These are phyloP conservation scores for Aspergillus texensis DNA, from an alignment of 2,329 filamentous ascomycete species.

Conservation along the genomic window DNA sequence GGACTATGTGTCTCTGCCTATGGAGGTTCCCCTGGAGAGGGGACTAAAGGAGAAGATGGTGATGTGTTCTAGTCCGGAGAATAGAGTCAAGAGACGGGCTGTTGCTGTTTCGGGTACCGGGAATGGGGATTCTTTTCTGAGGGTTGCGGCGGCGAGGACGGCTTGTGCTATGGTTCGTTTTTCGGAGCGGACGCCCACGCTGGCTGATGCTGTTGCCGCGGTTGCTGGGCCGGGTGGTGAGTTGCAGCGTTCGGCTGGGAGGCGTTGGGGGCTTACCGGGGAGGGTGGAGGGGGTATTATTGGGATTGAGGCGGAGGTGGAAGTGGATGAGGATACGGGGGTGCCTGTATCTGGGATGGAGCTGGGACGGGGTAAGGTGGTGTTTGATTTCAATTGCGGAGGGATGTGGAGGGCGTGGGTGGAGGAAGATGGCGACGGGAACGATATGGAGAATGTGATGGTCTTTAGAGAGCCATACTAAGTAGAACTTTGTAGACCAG, in stretches of 20 bases:
- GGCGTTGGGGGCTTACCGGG: conserved; percentile 71
- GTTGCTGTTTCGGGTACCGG: conserved; percentile 76
- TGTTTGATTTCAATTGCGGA: conserved; percentile 81
- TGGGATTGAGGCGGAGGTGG: conserved; percentile 61
- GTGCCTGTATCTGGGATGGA: conserved; percentile 29
- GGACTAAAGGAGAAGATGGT: not conserved
- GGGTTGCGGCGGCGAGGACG: conserved; percentile 70
- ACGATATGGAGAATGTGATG: conserved; percentile 44
- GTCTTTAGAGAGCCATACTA: conserved; percentile 47
- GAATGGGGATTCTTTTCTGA: conserved; percentile 86
- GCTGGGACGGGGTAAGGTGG: conserved; percentile 53
- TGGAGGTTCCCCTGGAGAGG: not conserved
- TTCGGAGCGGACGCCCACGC: conserved; percentile 44
- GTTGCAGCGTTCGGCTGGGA: conserved; percentile 72
- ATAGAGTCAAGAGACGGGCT: conserved; percentile 33
- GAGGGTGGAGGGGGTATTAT: conserved; percentile 88
- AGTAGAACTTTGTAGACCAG: conserved; percentile 7
- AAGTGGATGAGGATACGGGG: conserved; percentile 54
- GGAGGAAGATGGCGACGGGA: conserved; percentile 41
- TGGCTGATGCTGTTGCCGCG: conserved; percentile 62
- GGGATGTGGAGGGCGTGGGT: conserved; percentile 84
- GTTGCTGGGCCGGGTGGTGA: conserved; percentile 73
- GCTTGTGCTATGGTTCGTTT: conserved; percentile 74
- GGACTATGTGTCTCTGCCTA: not conserved
- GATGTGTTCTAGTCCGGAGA: not conserved